These are phyloP conservation scores for Fusarium vanettenii DNA, from an alignment of 2,329 filamentous ascomycete species.

Conservation along the genomic window DNA sequence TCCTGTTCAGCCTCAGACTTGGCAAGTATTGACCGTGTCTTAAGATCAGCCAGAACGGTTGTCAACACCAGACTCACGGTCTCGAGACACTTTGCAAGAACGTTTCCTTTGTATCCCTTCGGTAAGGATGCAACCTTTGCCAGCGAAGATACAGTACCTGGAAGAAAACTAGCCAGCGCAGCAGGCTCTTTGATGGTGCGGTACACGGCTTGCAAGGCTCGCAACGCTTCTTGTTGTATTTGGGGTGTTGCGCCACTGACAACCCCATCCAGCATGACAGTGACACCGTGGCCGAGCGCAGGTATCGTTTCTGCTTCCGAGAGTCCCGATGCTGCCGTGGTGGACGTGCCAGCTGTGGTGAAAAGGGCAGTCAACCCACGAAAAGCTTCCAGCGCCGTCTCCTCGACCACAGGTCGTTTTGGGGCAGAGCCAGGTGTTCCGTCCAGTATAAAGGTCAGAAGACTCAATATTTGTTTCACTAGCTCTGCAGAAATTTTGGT, in stretches of 20 bases:
- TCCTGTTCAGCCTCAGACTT: slow-evolving; percentile 45
- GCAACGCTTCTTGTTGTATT: slow-evolving; percentile 78
- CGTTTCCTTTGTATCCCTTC: slow-evolving; percentile 64
- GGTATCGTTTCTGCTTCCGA: slow-evolving; percentile 74
- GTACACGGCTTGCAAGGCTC: slow-evolving; percentile 72
- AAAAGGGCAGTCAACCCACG: slow-evolving; percentile 76
- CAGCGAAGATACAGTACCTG: slow-evolving; percentile 85
- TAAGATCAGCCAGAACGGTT: slow-evolving; percentile 68
- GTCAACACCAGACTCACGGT: slow-evolving; percentile 67
- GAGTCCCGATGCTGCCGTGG: slow-evolving; percentile 61
- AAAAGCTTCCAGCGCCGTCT: slow-evolving; percentile 79
- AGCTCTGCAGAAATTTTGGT: slow-evolving; percentile 76
- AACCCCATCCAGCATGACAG: slow-evolving; percentile 81
- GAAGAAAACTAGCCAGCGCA: slow-evolving; percentile 86
- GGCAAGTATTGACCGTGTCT: slow-evolving; percentile 59
- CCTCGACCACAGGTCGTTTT: slow-evolving; percentile 70
- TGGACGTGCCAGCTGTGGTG: slow-evolving; percentile 64
- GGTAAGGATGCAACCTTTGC: slow-evolving; percentile 80
- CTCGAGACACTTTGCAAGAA: slow-evolving; percentile 72
- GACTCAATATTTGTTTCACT: slow-evolving; percentile 84
- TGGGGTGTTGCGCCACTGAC: slow-evolving; percentile 70
- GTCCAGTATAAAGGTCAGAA: slow-evolving; percentile 84
- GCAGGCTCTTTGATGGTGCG: slow-evolving; percentile 75
- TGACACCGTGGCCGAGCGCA: slow-evolving; percentile 83
- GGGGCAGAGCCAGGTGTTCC: slow-evolving; percentile 69